Evolutionary conservation across 768 basidiomycete genomes (phyloP), one percentile per base, ranked within the genome.

Genomic region (Pleurotus eryngii): DNA sequence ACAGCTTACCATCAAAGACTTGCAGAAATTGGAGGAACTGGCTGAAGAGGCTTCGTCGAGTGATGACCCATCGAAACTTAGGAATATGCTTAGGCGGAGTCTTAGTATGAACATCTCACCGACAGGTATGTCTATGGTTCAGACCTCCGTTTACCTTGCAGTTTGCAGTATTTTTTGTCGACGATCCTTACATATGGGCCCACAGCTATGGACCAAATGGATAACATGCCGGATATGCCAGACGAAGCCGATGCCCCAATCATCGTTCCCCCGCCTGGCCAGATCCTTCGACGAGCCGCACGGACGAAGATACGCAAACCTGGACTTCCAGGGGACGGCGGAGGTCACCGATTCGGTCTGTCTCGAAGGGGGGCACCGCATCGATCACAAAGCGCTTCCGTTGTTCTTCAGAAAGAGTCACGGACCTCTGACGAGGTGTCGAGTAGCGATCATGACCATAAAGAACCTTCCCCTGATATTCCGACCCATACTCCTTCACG

Each of bases 231-330:
- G 5, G 84, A 85, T 59, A 76, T 84, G 67, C 82, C 77, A 7
- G 93, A 94, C 59, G 92, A 93, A 63, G 86, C 85, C 4, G 93
- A 97, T 70, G 81, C 83, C n/a, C 95, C 95, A 20, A 90, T 97
- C 65, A 91, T 97, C 59, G 84, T 90, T 17, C 90, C 92, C 46
- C 89, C 86, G 22, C 93, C 92, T 1, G 91, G 91, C 5, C 90
- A 87, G 69, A 93, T 95, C 63, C 80, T 99, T 11, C 89, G 94
- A 18, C 89, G 97, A 38, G 84, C 94, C 8, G 94, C 94, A 3
- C 85, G 96, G 12, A 99, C 97, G 1, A 95, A 94, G 76, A 97
- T 98, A 63, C 88, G 96, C 37, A 99, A 98, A 74, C 78, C 86
- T 12, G 82, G 84, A 4, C 69, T 88, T 5, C 79, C 82, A 12